Base-by-base conservation (phyloP, 2,329 filamentous ascomycete genomes). In the Alternaria arbusti region DNA sequence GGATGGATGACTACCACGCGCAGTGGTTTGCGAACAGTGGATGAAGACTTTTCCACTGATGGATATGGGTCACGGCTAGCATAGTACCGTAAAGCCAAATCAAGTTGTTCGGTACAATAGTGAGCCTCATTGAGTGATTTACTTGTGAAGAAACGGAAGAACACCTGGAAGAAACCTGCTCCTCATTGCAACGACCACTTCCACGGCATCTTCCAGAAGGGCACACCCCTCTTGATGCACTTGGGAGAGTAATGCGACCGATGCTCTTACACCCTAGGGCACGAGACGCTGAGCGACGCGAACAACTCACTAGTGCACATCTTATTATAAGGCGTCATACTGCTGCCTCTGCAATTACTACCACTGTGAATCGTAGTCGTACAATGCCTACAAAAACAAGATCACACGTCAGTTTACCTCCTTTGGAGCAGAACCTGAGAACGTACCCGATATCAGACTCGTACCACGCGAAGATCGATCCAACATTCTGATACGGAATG, bases 391-490 rank as follows among this genome's bases (percentile, higher is more conserved):
- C 2, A 30, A 17, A 3, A 30, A 32, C 2, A 6, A 45, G n/a
- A 28, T 5, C 36, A 17, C 8, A 23, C 6, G 25, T 52, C 13
- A 44, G 47, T 23, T 46, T 1, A 58, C 25, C 46, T 25, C 4
- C 3, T 9, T 22, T 10, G 12, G 10, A 45, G 15, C 26, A 25
- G 12, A 6, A 45, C 4, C 11, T 11, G 2, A 32, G 2, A 12
- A 45, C 36, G 44, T 28, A 59, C 57, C 57, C 47, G 3, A 44
- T 28, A 20, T 51, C 49, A 9, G 57, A 59, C 47, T 59, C 52
- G 47, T 52, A 59, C 56, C 56, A 59, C 6, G 56, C 32, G 20
- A 59, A 30, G 9, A 59, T 52, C 1, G 46, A 52, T 1, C 56
- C 56, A 6, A 59, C 47, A 28, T 59, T 59, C 12, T 25, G 36